Base-by-base conservation (phyloP, 331 rosid species). In the Acacia pycnantha region DNA sequence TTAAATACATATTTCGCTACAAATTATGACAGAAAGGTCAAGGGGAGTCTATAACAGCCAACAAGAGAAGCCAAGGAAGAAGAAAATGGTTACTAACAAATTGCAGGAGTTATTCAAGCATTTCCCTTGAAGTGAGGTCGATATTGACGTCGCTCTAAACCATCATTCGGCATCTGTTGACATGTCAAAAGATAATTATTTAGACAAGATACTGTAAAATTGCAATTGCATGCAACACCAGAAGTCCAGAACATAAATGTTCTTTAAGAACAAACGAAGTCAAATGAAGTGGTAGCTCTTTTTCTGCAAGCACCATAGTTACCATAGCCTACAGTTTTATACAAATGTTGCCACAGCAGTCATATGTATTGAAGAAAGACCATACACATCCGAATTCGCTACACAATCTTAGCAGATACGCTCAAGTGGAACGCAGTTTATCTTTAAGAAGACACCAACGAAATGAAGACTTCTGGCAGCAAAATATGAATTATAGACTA, bases 91-190 rank as follows among this genome's bases (percentile, higher is more conserved):
- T 22, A 76, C 58, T 40, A 70, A 70, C 16, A 66, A 46, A 67
- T 27, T 51, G 44, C 53, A 24, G 65, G 69, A 40, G 58, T 67
- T 67, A 71, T 65, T 61, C 69, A 74, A 51, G 70, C 46, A 81
- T 82, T 77, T 84, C 87, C 92, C 65, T 56, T 82, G 85, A 65
- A 87, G 77, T 82, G 74, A 85, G 81, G 61, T 82, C 80, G 79
- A 71, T 62, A 69, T 66, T 48, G 77, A 53, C 82, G 75, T 51
- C 33, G 80, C 81, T 47, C 59, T 8, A 70, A 66, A 47, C 44
- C 53, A 56, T 74, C 76, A 58, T 87, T 73, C 84, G 59, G 84
- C 84, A 82, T 85, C 94, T 90, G 94, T 81, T 66, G 64, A 47
- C 61, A 82, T 50, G 73, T 37, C 14, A 74, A 43, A 74, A 77